These are phyloP conservation scores for Salicornia ramosissima DNA, from an alignment of 148 eudicot genomes.

Conservation along the genomic window DNA sequence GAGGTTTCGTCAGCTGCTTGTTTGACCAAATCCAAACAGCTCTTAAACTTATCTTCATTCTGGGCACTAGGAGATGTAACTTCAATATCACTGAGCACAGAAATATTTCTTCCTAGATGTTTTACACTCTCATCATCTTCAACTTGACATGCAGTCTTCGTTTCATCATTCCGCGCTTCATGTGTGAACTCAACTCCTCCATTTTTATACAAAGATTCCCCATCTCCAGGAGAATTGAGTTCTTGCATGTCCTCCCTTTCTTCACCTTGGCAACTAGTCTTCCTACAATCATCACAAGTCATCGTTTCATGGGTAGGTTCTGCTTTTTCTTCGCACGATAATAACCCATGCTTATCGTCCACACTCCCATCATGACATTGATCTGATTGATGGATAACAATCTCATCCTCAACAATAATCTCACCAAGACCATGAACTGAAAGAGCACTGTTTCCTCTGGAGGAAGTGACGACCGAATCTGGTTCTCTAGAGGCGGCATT, in stretches of 20 bases:
- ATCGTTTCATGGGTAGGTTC: constrained; percentile 14
- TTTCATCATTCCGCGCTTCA: constrained; percentile 4
- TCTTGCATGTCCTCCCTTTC: constrained; percentile 9
- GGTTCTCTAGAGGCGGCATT: constrained; percentile 33
- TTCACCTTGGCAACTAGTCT: constrained; percentile 14
- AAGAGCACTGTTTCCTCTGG: constrained; percentile 16
- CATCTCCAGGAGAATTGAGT: constrained; percentile 20
- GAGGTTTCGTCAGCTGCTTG: constrained; percentile 23
- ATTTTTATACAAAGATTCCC: constrained; percentile 18
- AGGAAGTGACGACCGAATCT: constrained; percentile 20
- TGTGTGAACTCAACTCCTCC: constrained; percentile 28
- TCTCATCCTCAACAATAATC: constrained; percentile 8
- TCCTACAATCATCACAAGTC: constrained; percentile 22
- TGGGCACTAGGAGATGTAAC: constrained; percentile 28
- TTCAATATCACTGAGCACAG: constrained; percentile 27
- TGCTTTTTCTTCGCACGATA: constrained; percentile 21
- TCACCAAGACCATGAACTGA: constrained; percentile 14
- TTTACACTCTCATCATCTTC: constrained; percentile 1
- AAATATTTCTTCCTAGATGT: constrained; percentile 21
- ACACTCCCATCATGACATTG: constrained; percentile 10
- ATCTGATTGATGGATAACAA: constrained; percentile 15
- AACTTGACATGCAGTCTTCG: background rate
- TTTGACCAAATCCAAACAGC: constrained; percentile 53
- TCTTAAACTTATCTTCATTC: constrained; percentile 48
- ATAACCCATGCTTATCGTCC: constrained; percentile 15